Conservation (phyloP, 352 stramenopile species). For the Phytopythium cucurbitacearum region DNA sequence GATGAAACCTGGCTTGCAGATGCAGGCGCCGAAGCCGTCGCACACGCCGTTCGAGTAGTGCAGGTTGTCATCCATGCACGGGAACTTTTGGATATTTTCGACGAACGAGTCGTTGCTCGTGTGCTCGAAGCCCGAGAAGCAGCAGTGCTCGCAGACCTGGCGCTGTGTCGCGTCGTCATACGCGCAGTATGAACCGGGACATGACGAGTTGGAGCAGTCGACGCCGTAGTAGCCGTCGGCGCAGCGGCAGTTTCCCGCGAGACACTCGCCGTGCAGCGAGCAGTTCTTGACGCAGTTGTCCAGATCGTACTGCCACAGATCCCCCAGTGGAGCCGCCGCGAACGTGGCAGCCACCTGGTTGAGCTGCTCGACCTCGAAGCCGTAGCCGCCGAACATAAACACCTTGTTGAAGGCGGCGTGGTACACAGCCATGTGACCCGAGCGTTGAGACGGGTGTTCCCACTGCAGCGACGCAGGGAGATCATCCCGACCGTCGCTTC, state of each 20-base stretch:
- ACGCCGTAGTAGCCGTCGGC: conserved; percentile 94
- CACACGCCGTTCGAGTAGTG: conserved; percentile 94
- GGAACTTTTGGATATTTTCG: conserved; percentile 88
- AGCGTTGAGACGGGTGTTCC: conserved; percentile 81
- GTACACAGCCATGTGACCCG: conserved; percentile 85
- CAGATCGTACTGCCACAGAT: conserved; percentile 91
- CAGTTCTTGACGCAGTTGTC: conserved; percentile 93
- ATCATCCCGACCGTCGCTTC: conserved; percentile 60
- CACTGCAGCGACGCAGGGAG: conserved; percentile 71
- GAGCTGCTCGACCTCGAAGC: conserved; percentile 68
- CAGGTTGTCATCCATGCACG: conserved; percentile 74
- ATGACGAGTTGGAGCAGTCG: conserved; percentile 95
- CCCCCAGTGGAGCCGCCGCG: conserved; percentile 47
- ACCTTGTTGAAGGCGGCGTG: conserved; percentile 56
- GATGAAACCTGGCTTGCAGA: conserved; percentile 93
- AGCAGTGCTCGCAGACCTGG: conserved; percentile 94
- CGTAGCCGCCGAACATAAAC: conserved; percentile 88
- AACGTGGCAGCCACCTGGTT: conserved; percentile 58
- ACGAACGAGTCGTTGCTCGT: conserved; percentile 87
- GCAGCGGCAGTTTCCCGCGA: conserved; percentile 91
- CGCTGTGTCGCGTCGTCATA: conserved; percentile 84
- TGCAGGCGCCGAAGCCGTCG: conserved; percentile 95
- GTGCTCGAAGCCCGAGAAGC: conserved; percentile 86
- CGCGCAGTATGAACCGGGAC: conserved; percentile 91
- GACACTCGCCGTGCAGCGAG: conserved; percentile 88